Conservation (phyloP, 2,329 filamentous ascomycete species). For the Septoria petroselini region DNA sequence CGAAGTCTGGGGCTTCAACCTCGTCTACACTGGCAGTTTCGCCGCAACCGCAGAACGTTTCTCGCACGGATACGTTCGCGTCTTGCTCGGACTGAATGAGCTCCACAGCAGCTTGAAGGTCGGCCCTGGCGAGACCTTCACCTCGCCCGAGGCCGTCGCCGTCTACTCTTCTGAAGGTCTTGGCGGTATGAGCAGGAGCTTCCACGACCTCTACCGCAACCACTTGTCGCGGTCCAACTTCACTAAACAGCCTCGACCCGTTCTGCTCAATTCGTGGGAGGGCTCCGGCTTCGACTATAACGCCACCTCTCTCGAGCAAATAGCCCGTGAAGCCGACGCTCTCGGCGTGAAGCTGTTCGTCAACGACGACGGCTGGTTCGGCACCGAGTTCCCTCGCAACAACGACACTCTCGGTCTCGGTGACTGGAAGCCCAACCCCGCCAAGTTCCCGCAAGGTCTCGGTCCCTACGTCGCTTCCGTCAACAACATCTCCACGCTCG, state of each 20-base stretch:
- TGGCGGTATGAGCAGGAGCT: constrained; percentile 60
- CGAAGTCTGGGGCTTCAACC: constrained; percentile 62
- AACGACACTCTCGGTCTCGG: constrained; percentile 59
- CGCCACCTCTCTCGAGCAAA: constrained; percentile 52
- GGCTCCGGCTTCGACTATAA: constrained; percentile 60
- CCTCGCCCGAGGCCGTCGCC: constrained; percentile 61
- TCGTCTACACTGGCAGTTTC: constrained; percentile 64
- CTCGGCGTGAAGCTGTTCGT: constrained; percentile 63
- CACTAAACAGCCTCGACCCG: constrained; percentile 52
- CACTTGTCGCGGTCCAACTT: constrained; percentile 59
- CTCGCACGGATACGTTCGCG: constrained; percentile 60
- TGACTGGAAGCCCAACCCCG: constrained; percentile 60
- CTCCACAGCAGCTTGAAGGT: constrained; percentile 59
- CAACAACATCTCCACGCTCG: constrained; percentile 46
- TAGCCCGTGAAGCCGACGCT: constrained; percentile 56
- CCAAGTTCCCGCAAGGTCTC: constrained; percentile 59
- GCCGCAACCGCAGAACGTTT: constrained; percentile 60
- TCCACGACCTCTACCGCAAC: constrained; percentile 60
- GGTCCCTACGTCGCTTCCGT: constrained; percentile 52
- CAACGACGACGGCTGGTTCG: constrained; percentile 67
- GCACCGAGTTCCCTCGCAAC: constrained; percentile 58
- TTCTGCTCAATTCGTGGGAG: constrained; percentile 65
- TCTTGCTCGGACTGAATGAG: constrained; percentile 60
- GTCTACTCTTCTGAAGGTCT: constrained; percentile 59
- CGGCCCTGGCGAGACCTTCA: constrained; percentile 55